Evolutionary conservation across 75 land plant species (phyloP).

Genomic region (Azolla pinnata): DNA sequence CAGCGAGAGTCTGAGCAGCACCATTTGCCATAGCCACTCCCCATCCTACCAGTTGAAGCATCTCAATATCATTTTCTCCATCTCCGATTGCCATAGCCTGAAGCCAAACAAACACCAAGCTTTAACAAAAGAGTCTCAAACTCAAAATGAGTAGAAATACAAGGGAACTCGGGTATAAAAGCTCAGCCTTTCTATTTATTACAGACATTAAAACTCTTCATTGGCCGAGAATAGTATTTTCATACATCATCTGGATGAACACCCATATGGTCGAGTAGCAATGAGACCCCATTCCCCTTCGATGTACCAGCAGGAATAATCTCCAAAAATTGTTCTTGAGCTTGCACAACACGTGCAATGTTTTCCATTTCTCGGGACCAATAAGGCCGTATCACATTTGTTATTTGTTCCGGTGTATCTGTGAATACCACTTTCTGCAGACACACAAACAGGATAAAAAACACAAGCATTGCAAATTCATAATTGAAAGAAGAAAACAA

Average conservation of each 20-base stretch:
- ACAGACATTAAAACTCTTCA: too few species aligned
- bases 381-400: constrained; percentile 49
- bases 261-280: constrained; percentile 75
- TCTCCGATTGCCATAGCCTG: constrained; percentile 98
- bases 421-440: constrained; percentile 80
- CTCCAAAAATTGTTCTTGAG: constrained; percentile 73
- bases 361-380: constrained; percentile 57
- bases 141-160: too few species aligned
- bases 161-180: too few species aligned
- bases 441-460: too few species aligned
- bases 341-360: constrained; percentile 65
- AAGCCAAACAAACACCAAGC: too few species aligned
- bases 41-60: constrained; percentile 75
- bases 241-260: constrained; percentile 52
- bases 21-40: constrained; percentile 82
- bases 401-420: constrained; percentile 55
- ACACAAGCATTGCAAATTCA: background rate
- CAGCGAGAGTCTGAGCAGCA: constrained; percentile 52
- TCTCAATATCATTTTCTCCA: constrained; percentile 96
- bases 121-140: too few species aligned
- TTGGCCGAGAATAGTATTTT: too few species aligned
- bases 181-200: too few species aligned
- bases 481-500: too few species aligned
- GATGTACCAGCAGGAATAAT: constrained; percentile 74
- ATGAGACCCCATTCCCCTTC: constrained; percentile 72